Percentiles rank a stretch among this genome's conserved stretches.
These are phyloP conservation scores for Phaeosphaeriaceae sp. DNA, from an alignment of 2,329 filamentous ascomycete species.

Conservation along the genomic window DNA sequence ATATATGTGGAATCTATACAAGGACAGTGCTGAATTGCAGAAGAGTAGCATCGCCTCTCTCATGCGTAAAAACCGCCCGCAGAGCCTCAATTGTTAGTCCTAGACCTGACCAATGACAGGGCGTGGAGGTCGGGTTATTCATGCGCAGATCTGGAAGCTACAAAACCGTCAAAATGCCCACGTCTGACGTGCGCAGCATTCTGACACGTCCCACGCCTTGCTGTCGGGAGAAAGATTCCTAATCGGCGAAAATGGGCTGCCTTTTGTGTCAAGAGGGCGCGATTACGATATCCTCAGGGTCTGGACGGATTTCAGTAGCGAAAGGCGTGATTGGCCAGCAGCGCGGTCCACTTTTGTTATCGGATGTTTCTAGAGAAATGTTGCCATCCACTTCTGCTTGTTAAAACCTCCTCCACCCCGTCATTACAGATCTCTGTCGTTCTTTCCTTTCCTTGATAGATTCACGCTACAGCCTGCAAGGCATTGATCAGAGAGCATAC, in stretches of 20 bases:
- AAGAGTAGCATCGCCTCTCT: neutral
- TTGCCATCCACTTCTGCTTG: slow-evolving; percentile 19
- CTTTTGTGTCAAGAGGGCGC: slow-evolving; percentile 4
- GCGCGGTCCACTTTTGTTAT: slow-evolving; percentile 1
- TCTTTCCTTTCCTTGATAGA: slow-evolving; percentile 11
- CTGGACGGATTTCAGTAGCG: slow-evolving; percentile 15
- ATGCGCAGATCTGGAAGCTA: slow-evolving; percentile 18
- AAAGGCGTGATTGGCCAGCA: slow-evolving; percentile 23
- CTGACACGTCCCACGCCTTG: neutral
- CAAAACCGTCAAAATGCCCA: slow-evolving; percentile 7
- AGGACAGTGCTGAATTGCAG: neutral
- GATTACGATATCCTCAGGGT: slow-evolving; percentile 32
- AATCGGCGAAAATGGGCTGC: slow-evolving; percentile 19
- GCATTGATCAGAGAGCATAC: neutral
- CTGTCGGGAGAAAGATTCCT: slow-evolving; percentile 6
- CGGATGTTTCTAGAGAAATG: slow-evolving; percentile 24
- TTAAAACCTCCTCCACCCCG: slow-evolving; percentile 16
- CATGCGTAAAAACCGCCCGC: neutral
- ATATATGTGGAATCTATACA: neutral
- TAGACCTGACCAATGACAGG: slow-evolving; percentile 24
- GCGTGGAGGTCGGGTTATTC: slow-evolving; percentile 13
- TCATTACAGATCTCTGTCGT: neutral
- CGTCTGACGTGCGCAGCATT: neutral
- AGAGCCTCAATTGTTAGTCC: slow-evolving; percentile 1
- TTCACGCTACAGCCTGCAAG: slow-evolving; percentile 1